Percentiles rank a stretch among this genome's conserved stretches.
These are phyloP conservation scores for Glycine tomentella DNA, from an alignment of 306 rosid genomes.

Conservation along the genomic window DNA sequence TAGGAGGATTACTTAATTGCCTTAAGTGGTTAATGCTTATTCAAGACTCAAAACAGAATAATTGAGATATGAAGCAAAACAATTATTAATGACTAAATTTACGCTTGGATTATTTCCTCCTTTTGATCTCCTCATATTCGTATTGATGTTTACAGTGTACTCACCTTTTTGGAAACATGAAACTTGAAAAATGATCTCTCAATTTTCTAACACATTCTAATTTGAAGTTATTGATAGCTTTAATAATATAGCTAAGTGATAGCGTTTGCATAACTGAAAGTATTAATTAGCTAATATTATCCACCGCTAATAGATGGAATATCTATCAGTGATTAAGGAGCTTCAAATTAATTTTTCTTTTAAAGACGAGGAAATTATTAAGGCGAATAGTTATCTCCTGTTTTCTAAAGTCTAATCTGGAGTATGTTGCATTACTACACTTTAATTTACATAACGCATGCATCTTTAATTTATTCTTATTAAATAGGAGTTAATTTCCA, in stretches of 20 bases:
- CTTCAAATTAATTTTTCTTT: conserved; percentile 10
- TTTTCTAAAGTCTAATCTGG: background rate
- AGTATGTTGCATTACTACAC: background rate
- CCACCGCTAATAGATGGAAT: conserved; percentile 5
- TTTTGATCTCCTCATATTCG: background rate
- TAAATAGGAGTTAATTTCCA: background rate
- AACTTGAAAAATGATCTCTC: background rate
- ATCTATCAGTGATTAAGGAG: background rate
- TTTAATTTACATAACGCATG: background rate
- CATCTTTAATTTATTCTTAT: background rate
- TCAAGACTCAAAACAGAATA: background rate
- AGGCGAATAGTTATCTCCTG: background rate
- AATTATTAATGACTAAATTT: background rate
- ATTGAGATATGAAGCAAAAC: background rate
- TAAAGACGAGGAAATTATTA: background rate
- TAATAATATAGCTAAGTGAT: conserved; percentile 16
- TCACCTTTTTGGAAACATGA: background rate
- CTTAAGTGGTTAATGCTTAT: background rate
- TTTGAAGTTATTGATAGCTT: conserved; percentile 20
- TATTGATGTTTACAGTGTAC: conserved; percentile 13
- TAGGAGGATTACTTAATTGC: background rate
- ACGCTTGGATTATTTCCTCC: background rate
- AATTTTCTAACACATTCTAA: conserved; percentile 2
- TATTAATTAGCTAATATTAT: conserved; percentile 19
- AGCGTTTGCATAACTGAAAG: conserved; percentile 37